A percentile compares a stretch with the other conserved stretches of the same genome.
These are phyloP conservation scores for Mycena citricolor DNA, from an alignment of 1,284 basidiomycete species.

Conservation along the genomic window DNA sequence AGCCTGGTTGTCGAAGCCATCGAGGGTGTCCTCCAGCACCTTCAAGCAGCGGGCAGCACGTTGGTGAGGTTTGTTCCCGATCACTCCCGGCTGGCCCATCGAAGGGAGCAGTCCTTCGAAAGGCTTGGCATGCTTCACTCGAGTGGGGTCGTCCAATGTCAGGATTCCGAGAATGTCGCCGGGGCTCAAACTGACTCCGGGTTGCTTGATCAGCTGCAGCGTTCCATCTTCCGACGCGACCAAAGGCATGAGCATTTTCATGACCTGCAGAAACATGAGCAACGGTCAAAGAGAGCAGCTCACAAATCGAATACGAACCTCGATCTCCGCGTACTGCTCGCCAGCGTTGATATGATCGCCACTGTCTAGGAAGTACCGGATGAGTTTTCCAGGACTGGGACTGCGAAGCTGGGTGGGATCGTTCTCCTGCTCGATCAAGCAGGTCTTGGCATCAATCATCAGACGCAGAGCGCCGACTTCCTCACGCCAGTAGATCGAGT, in stretches of 20 bases:
- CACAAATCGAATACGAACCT: constrained; percentile 49
- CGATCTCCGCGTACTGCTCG: constrained; percentile 97
- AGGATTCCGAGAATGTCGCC: constrained; percentile 98
- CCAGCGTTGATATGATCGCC: constrained; percentile 97
- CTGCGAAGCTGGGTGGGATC: constrained; percentile 97
- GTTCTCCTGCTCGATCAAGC: constrained; percentile 98
- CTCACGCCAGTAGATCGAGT: constrained; percentile 98
- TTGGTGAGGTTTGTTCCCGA: constrained; percentile 92
- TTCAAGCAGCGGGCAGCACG: constrained; percentile 76
- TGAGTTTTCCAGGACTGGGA: constrained; percentile 95
- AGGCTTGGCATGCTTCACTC: constrained; percentile 97
- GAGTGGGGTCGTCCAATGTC: constrained; percentile 93
- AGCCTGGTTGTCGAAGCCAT: constrained; percentile 93
- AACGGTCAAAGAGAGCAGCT: constrained; percentile 1
- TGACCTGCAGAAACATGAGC: constrained; percentile 61
- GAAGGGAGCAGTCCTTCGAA: constrained; percentile 91
- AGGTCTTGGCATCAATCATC: constrained; percentile 97
- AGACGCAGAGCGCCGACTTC: constrained; percentile 94
- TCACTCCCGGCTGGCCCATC: constrained; percentile 83
- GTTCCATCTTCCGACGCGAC: constrained; percentile 95
- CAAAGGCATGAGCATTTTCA: constrained; percentile 99
- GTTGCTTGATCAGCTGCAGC: constrained; percentile 97
- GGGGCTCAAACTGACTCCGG: constrained; percentile 94
- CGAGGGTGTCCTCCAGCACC: constrained; percentile 89
- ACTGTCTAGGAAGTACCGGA: constrained; percentile 93